Evolutionary conservation across 2,329 filamentous ascomycete genomes (phyloP), one percentile per base, ranked within the genome.

Genomic region (Fusarium acutatum): DNA sequence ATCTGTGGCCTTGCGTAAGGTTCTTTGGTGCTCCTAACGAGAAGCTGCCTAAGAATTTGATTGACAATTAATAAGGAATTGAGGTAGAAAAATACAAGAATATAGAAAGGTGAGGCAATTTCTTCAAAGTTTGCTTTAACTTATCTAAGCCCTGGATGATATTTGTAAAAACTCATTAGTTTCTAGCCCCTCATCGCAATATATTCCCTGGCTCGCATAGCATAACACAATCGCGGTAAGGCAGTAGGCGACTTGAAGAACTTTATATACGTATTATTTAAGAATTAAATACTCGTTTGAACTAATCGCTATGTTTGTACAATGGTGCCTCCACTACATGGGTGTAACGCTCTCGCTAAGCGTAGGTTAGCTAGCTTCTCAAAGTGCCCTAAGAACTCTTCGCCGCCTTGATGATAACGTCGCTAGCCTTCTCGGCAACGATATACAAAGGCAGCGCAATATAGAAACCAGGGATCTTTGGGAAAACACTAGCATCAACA

Each of bases 401-500:
- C 2, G 64, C 69, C 0, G 69, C 77, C 20, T 72, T 57, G n/a
- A 79, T 87, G 2, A 80, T 80, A 0, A 76, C 71, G 37, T 80
- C 75, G 17, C 76, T 78, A 1, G 90, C 90, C 83, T 91, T 92
- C 82, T 92, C 89, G 4, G 84, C 85, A 10, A 88, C 82, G 79
- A 91, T 66, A 1, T 71, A 77, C 7, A 76, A 28, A 3, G 75
- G 75, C 2, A 72, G 22, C 0, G 73, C 69, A 20, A 76, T 76
- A 22, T 72, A 72, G 15, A 76, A 76, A 2, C 75, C 75, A 12
- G 75, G 75, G 4, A 77, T 77, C 49, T 75, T 77, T 4, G 77
- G 76, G 26, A 88, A 92, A 2, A 88, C 84, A 30, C 84, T 87
- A 2, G 89, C 90, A 81, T 92, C 90, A 1, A 92, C 90, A 6